Base-by-base conservation (phyloP, 768 basidiomycete genomes). In the Harrya chromipes region DNA sequence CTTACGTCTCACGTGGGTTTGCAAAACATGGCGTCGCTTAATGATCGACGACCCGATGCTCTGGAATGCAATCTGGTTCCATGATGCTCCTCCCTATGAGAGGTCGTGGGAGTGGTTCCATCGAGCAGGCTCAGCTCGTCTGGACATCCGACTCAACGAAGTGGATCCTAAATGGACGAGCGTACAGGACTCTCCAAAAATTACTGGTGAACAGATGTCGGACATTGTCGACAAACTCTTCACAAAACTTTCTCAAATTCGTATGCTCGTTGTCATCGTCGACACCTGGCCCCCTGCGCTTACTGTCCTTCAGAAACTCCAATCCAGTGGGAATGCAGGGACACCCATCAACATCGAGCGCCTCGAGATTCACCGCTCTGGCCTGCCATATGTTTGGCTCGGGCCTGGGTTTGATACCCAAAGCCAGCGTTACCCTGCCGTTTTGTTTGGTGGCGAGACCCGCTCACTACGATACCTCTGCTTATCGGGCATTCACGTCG, bases 21-120 rank as follows among this genome's bases (percentile, higher is more conserved):
- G 83, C 59, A 70, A 66, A 46, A 67, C 67, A 35, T 83, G 83
- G 83, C 74, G 84, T 45, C 64, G 63, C 27, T 61, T 77, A 16
- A 75, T 76, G 45, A 63, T 78, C 29, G 63, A 62, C 19, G 79
- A 84, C 55, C 57, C 72, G 1, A 79, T 76, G 16, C 52, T 85
- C 26, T 85, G 84, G 84, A 84, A 77, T 56, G 78, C 80, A 16
- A 73, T 89, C 48, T 83, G 78, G 78, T 84, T 87, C 61, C 72
- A 73, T 42, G 81, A 83, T 36, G 47, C 57, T 13, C 72, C 78
- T 40, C 70, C 75, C 13, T 81, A 77, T 55, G 63, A 72, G 14
- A 76, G 78, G 27, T 79, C 84, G 6, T 68, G 76, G 47, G 68
- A 74, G 40, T 86, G 80, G 74, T 69, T 87, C 48, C 70, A 79